Evolutionary conservation across 2,329 filamentous ascomycete species (phyloP), one percentile per base, ranked within the genome.

Genomic region (Diaporthe vexans): DNA sequence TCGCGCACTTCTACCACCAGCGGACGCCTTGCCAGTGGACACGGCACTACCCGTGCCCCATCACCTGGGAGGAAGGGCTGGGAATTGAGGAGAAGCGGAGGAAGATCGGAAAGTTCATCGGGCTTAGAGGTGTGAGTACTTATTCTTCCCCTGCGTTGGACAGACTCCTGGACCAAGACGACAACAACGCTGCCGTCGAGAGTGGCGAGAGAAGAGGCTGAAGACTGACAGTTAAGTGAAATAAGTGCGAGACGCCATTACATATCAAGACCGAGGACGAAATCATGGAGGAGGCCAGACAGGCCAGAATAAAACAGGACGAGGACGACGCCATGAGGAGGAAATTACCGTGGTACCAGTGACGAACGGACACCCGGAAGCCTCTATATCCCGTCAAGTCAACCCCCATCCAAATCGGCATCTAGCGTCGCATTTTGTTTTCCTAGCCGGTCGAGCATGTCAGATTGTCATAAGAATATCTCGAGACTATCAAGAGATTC

Each of bases 1-100:
- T 95, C 54, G 93, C 93, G 4, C 85, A 88, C 77, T 94, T 93
- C 83, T 95, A 95, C 85, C 92, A 94, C 84, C 93, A 95, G 84
- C 87, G 87, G 74, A 89, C 87, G 0, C 90, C 89, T 0, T 85
- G 85, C 74, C 80, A 81, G n/a, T 90, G 86, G 84, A 88, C 88
- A 3, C 77, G 81, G 67, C 85, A 89, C 75, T 95, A 95, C 81
- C 93, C 93, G 0, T 91, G 90, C 77, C 91, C 89, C n/a, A 89
- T 95, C 79, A 82, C 85, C 71, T 95, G 93, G 93, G 81, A 82
- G 2, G 81, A 82, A 7, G 83, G 86, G 75, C 81, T 91, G 74
- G 82, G 85, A 3, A 81, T 92, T 35, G 89, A 91, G 81, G 88
- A 95, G 80, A 95, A 95, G 86, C 87, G 93, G 76, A 86, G 93